phyloP scores from a whole-genome alignment of 1,284 basidiomycete genomes.

The Apiotrichum sp. region DNA sequence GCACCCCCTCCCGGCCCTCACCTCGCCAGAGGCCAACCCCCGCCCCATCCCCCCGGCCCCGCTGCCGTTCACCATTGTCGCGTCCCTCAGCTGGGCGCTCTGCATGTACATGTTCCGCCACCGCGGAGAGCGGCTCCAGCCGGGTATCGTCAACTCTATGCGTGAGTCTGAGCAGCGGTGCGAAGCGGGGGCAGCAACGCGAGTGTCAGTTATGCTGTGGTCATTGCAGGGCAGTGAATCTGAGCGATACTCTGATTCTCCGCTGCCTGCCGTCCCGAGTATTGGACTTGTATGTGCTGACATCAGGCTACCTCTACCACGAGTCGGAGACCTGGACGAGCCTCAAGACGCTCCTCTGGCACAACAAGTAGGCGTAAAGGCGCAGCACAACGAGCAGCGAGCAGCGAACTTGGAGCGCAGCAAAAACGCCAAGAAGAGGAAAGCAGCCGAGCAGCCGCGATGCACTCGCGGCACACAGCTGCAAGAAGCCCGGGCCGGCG shows the following conservation, averaged over 20 bases:
- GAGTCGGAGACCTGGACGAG: conserved; percentile 70
- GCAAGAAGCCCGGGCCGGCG: too few species aligned
- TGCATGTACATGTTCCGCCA: conserved; percentile 96
- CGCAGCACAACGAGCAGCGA: too few species aligned
- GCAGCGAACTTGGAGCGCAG: not conserved
- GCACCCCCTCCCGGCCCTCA: conserved; percentile 38
- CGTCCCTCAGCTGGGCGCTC: conserved; percentile 87
- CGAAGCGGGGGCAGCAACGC: too few species aligned
- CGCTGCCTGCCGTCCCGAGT: too few species aligned
- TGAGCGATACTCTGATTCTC: too few species aligned
- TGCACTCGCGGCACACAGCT: too few species aligned
- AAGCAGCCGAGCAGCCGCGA: too few species aligned
- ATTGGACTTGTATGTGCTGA: not conserved
- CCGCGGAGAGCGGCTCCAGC: conserved; percentile 78
- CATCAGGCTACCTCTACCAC: conserved; percentile 60
- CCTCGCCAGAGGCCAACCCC: conserved; percentile 39
- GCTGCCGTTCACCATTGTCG: conserved; percentile 77
- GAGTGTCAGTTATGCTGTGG: too few species aligned
- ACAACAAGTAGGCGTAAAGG: conserved; percentile 56
- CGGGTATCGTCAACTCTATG: conserved; percentile 67
- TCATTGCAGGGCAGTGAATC: too few species aligned
- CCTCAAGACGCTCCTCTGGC: conserved; percentile 67
- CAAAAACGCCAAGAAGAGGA: not conserved
- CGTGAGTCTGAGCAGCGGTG: conserved; percentile 27
- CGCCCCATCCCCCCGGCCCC: conserved; percentile 74